phyloP scores from a whole-genome alignment of 805 yeast genomes.

The Kodamaea sagamina region DNA sequence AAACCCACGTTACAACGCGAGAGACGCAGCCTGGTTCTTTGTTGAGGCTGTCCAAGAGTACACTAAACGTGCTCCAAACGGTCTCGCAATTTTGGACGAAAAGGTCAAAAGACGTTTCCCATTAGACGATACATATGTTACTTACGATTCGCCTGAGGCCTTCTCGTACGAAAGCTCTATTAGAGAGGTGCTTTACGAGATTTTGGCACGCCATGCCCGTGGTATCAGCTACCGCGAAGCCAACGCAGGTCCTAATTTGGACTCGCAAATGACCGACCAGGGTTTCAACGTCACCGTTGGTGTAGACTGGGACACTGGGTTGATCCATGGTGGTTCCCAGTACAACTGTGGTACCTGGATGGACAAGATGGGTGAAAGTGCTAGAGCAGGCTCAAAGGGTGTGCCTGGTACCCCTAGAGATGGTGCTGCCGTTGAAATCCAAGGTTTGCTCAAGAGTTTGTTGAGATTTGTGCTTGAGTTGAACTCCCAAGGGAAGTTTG shows the following conservation, averaged over 20 bases:
- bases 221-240: slow-evolving; percentile 92
- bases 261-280: slow-evolving; percentile 87
- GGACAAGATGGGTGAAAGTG: slow-evolving; percentile 99
- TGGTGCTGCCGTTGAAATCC: slow-evolving; percentile 94
- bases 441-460: slow-evolving; percentile 82
- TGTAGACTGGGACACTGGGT: slow-evolving; percentile 89
- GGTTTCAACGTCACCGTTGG: slow-evolving; percentile 83
- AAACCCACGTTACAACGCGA: slow-evolving; percentile 91
- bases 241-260: slow-evolving; percentile 87
- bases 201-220: slow-evolving; percentile 81
- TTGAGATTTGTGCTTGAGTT: slow-evolving; percentile 75
- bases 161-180: slow-evolving; percentile 70
- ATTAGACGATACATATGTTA: slow-evolving; percentile 75
- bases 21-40: slow-evolving; percentile 98
- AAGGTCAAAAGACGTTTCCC: slow-evolving; percentile 85
- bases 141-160: slow-evolving; percentile 70
- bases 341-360: slow-evolving; percentile 98
- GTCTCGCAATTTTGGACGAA: slow-evolving; percentile 64
- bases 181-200: slow-evolving; percentile 78
- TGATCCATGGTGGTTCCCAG: slow-evolving; percentile 89
- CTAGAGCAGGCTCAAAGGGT: slow-evolving; percentile 80
- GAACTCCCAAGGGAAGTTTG: slow-evolving; percentile 54
- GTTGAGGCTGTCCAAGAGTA: slow-evolving; percentile 88
- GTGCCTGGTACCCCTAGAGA: slow-evolving; percentile 97
- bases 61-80: slow-evolving; percentile 64